Base-by-base conservation (phyloP, 805 yeast species). In the Kluyveromyces wickerhamii region DNA sequence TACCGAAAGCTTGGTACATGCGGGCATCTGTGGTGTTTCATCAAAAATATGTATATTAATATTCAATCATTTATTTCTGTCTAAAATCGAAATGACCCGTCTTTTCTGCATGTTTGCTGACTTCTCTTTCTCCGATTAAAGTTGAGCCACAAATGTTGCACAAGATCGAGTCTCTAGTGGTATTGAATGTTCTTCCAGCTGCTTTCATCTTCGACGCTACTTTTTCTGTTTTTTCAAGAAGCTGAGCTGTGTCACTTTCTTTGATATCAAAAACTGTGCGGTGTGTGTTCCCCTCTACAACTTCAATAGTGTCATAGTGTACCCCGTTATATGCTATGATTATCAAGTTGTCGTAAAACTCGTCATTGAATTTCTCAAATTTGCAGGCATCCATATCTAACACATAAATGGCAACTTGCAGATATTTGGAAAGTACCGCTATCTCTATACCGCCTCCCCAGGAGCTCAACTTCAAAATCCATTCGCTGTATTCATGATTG, bases 371-470 rank as follows among this genome's bases (percentile, higher is more conserved):
- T 21, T 61, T 60, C 43, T 79, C 80, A 23, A 70, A 53, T 17
- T 74, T 62, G 5, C 73, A 72, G 39, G 74, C 74, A 44, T 74
- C 79, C 16, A 82, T 73, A 47, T 82, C 92, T 19, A 79, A 51
- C 8, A 85, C 74, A 35, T 67, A 62, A 27, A 82, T 74, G 3
- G 70, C 63, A 5, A 78, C 55, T 4, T 63, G 60, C 26, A 78
- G 63, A 41, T 67, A 64, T 21, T 66, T 62, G 2, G 83, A 66
- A 19, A 82, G 51, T 5, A 82, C 77, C 7, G 76, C 73, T 29
- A 81, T 57, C 50, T 82, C 94, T 31, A 82, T 80, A 2, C 85
- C 89, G 5, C 94, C 94, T 20, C 94, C 94, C 94, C 92, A 82
- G 12, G 80, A 68, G 22, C 67, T 74, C 13, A 67, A 67, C 37